Percentiles rank a stretch among this genome's conserved stretches.
Evolutionary conservation across 495 filamentous ascomycete genomes (phyloP).

Genomic region (Xylaria cubensis): DNA sequence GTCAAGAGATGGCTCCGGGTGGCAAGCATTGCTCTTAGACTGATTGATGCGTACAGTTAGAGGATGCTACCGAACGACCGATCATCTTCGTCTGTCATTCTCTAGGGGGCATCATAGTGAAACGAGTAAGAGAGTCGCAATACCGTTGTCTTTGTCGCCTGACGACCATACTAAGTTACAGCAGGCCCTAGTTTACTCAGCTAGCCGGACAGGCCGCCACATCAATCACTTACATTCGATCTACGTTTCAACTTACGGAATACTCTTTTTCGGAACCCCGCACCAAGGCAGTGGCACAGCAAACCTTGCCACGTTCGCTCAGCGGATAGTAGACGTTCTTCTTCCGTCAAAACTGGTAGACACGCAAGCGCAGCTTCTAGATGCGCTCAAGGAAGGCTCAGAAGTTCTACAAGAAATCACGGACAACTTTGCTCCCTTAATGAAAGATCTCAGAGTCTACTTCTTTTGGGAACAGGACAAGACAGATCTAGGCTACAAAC

Average conservation of each 20-base stretch:
- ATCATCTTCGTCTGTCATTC: constrained; percentile 24
- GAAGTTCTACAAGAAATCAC: constrained; percentile 52
- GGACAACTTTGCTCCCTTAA: constrained; percentile 52
- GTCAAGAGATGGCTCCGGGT: background rate
- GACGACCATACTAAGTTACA: background rate
- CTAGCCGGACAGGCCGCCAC: constrained; percentile 31
- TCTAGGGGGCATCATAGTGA: constrained; percentile 21
- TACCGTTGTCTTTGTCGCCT: background rate
- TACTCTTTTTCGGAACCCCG: constrained; percentile 52
- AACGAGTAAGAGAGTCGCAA: constrained; percentile 5
- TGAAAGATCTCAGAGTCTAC: constrained; percentile 48
- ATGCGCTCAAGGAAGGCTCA: constrained; percentile 44
- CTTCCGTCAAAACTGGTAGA: constrained; percentile 23
- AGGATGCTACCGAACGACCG: constrained; percentile 14
- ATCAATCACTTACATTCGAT: constrained; percentile 45
- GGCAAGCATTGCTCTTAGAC: background rate
- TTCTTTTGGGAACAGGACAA: constrained; percentile 55
- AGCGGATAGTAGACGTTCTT: constrained; percentile 18
- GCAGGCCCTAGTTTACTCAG: constrained; percentile 38
- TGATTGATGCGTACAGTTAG: constrained; percentile 7
- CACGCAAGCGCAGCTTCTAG: constrained; percentile 36
- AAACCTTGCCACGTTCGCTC: constrained; percentile 17
- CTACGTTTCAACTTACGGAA: constrained; percentile 45
- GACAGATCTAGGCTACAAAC: constrained; percentile 43
- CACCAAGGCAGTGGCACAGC: constrained; percentile 32